A percentile compares a stretch with the other conserved stretches of the same genome.
Conservation (phyloP, 2,329 filamentous ascomycete genomes). For the Aspergillus glaucus region DNA sequence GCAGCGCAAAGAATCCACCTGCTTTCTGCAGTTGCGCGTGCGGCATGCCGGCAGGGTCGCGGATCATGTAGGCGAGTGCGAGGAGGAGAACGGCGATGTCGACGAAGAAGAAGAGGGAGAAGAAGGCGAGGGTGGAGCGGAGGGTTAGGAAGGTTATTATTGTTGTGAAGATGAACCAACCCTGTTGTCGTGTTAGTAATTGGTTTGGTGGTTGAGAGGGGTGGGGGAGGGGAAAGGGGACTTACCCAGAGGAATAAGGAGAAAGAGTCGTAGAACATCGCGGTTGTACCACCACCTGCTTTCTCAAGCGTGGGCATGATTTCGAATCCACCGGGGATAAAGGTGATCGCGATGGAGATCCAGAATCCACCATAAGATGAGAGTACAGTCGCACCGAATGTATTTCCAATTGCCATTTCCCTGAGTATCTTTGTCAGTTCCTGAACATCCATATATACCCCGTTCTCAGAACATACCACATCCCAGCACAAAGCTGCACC, state of each 20-base stretch:
- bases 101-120: constrained; percentile 63
- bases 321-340: constrained; percentile 58
- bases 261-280: constrained; percentile 50
- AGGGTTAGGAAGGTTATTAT: constrained; percentile 64
- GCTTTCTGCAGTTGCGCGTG: constrained; percentile 27
- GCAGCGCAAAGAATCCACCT: constrained; percentile 48
- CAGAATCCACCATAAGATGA: constrained; percentile 75
- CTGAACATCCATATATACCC: too few relatives aligned
- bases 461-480: constrained; percentile 55
- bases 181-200: constrained; percentile 18
- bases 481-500: constrained; percentile 68
- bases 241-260: constrained; percentile 61
- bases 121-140: constrained; percentile 67
- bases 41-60: constrained; percentile 4
- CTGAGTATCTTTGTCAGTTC: constrained; percentile 32
- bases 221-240: background rate
- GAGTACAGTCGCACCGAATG: constrained; percentile 69
- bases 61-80: constrained; percentile 51
- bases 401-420: constrained; percentile 75
- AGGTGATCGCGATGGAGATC: constrained; percentile 63
- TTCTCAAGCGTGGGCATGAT: constrained; percentile 46
- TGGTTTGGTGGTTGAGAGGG: background rate
- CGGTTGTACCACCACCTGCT: constrained; percentile 25
- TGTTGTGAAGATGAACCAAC: constrained; percentile 75
- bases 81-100: constrained; percentile 66